Base-by-base conservation (phyloP, 257 asterid genomes). In the Solanum etuberosum region DNA sequence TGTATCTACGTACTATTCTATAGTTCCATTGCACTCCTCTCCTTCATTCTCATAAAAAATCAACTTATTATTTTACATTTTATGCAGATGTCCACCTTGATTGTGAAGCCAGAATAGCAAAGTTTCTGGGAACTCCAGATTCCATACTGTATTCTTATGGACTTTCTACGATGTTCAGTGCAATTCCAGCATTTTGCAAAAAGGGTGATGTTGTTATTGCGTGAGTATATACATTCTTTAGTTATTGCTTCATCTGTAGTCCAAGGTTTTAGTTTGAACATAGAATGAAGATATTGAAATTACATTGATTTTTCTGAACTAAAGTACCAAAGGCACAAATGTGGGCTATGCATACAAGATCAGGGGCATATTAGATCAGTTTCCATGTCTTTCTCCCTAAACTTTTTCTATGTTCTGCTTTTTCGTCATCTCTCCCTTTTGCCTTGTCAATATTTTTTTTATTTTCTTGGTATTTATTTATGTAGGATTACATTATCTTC, bases 141-240 rank as follows among this genome's bases (percentile, higher is more conserved):
- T 93, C 99, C 31, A 95, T 96, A 89, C 97, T 96, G 68, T 96
- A 96, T 90, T 92, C 98, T 35, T 95, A 94, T 89, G 98, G 99
- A 71, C 98, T 97, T 89, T 97, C 99, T 85, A 97, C 98, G 13
- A 94, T 95, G 98, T 97, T 97, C 92, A 97, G 99, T 90, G 95
- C 93, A 89, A 95, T 96, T 88, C 99, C 99, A 91, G 99, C 99
- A 84, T 96, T 96, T 89, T 95, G 97, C 92, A 96, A 97, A 92
- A 97, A 94, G 92, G 99, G 99, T 35, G 99, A 97, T 77, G 90
- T 97, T 48, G 93, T 97, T 84, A 92, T 97, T 65, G 99, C 90
- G 98, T 97, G 88, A 93, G 99, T 93, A 85, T 65, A 21, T 67
- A 25, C 46, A 5, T 85, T 84, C 77, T 27, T 27, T 80, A 46